Conservation (phyloP, 306 rosid genomes). For the Ceratonia siliqua region DNA sequence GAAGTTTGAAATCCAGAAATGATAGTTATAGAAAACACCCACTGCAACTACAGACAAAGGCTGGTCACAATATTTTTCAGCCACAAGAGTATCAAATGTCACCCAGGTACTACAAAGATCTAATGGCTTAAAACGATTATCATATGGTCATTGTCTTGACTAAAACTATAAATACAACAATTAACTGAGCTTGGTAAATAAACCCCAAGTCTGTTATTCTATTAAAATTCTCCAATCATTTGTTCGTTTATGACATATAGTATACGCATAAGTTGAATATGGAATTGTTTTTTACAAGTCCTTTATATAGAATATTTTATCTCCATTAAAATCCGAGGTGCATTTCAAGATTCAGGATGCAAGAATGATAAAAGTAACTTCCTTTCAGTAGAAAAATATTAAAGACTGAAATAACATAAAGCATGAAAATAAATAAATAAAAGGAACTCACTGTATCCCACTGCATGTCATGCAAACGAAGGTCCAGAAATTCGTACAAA, state of each 20-base stretch:
- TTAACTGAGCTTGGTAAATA: not conserved
- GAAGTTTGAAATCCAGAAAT: not conserved
- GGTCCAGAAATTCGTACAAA: slow-evolving; percentile 76
- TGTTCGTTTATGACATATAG: not conserved
- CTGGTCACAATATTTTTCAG: not conserved
- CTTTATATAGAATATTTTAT: not conserved
- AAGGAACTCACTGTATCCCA: slow-evolving; percentile 80
- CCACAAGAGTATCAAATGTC: not conserved
- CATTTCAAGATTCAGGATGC: slow-evolving; percentile 18
- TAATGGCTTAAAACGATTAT: not conserved
- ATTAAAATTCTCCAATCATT: not conserved
- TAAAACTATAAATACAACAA: not conserved
- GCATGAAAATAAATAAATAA: not conserved
- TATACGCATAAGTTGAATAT: not conserved
- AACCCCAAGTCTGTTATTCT: not conserved
- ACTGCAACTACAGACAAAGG: not conserved
- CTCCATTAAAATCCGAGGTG: not conserved
- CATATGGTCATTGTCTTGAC: not conserved
- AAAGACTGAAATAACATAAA: not conserved
- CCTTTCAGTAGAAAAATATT: not conserved
- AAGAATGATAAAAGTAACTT: not conserved
- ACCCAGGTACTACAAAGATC: not conserved
- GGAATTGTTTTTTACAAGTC: not conserved
- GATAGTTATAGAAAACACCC: not conserved
- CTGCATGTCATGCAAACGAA: slow-evolving; percentile 77